Evolutionary conservation across 352 stramenopile species (phyloP).

Genomic region (Phytophthora pluvialis): DNA sequence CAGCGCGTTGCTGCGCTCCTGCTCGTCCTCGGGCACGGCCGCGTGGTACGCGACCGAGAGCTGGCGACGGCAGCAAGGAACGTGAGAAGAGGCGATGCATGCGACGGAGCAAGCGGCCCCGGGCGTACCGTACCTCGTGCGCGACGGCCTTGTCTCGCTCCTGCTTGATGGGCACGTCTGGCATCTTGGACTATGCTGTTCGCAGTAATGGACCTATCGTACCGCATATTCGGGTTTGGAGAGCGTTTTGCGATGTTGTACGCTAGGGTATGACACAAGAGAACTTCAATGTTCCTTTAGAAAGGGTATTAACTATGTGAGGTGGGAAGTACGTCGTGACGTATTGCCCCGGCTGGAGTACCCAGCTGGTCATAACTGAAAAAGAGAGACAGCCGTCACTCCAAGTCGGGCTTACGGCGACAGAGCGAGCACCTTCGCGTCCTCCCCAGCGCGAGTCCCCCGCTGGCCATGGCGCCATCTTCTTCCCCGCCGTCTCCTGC

Average conservation of each 20-base stretch:
- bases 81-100: background rate
- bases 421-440: background rate
- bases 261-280: no score
- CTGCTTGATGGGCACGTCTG: constrained; percentile 26
- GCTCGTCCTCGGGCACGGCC: constrained; percentile 8
- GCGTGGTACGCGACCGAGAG: constrained; percentile 23
- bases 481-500: constrained; percentile 25
- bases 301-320: background rate
- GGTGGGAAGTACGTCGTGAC: background rate
- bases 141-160: constrained; percentile 1
- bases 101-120: no score
- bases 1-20: constrained; percentile 47
- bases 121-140: constrained; percentile 15
- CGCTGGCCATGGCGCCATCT: constrained; percentile 26
- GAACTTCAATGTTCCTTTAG: background rate
- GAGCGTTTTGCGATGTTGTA: no score
- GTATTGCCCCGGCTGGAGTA: background rate
- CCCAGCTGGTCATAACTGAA: constrained; percentile 5
- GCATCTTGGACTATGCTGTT: background rate
- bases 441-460: background rate
- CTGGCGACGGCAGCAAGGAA: constrained; percentile 1
- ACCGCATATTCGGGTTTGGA: no score
- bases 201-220: no score
- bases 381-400: constrained; percentile 17
- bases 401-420: background rate